Evolutionary conservation across 2,329 filamentous ascomycete genomes (phyloP).

Genomic region (Aureobasidium leucospermi): DNA sequence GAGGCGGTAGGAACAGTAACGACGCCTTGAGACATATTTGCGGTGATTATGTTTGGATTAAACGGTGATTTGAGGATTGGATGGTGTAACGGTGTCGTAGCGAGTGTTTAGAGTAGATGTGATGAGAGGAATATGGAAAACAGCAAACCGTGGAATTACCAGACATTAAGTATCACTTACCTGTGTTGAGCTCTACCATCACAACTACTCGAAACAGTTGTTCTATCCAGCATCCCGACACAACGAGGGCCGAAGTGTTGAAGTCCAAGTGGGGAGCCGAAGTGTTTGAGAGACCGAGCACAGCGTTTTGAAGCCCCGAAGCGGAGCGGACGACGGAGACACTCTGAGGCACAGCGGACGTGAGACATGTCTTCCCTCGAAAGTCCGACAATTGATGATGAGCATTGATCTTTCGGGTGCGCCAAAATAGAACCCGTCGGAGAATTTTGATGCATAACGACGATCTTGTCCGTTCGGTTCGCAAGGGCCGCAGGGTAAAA

Average conservation of each 20-base stretch:
- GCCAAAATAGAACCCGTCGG: constrained; percentile 10
- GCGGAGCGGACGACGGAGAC: constrained; percentile 6
- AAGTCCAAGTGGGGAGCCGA: constrained; percentile 11
- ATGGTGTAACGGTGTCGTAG: neutral
- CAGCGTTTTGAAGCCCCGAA: constrained; percentile 1
- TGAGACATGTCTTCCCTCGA: neutral
- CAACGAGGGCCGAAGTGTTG: constrained; percentile 11
- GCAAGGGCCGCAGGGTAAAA: constrained; percentile 6
- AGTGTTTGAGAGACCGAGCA: constrained; percentile 11
- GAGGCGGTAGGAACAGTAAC: constrained; percentile 39
- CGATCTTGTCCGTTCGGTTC: constrained; percentile 10
- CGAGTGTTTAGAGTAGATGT: neutral
- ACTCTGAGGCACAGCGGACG: neutral
- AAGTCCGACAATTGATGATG: constrained; percentile 8
- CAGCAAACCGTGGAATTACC: neutral
- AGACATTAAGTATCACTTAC: constrained; percentile 3
- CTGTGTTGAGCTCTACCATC: neutral
- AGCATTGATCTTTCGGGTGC: constrained; percentile 11
- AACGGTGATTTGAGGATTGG: neutral
- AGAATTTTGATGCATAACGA: constrained; percentile 9
- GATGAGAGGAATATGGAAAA: neutral
- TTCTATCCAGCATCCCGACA: constrained; percentile 3
- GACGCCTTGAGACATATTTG: constrained; percentile 20
- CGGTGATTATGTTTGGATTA: neutral
- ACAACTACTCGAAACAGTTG: constrained; percentile 1